phyloP scores from a whole-genome alignment of 2,329 filamentous ascomycete genomes.

The Colletotrichum sp. region DNA sequence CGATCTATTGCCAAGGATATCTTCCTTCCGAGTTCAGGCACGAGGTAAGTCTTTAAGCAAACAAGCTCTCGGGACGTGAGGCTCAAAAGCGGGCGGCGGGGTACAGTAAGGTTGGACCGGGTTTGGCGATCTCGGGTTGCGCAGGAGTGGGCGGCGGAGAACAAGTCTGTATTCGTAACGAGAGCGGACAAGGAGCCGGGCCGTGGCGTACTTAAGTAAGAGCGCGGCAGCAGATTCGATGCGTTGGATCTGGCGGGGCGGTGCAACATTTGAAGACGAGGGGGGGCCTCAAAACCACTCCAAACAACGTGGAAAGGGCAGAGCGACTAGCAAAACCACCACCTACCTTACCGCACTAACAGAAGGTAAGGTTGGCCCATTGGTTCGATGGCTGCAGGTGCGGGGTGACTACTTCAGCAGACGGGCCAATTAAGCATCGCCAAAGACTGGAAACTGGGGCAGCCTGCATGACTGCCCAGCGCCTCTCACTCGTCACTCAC shows the following conservation, averaged over 20 bases:
- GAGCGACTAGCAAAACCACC: not conserved
- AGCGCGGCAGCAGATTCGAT: not conserved
- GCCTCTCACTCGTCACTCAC: not conserved
- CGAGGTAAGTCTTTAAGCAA: not conserved
- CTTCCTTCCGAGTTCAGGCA: not conserved
- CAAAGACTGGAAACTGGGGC: not conserved
- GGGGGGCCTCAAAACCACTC: conserved; percentile 20
- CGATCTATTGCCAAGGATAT: not conserved
- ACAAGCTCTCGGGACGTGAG: not conserved
- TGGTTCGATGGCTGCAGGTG: conserved; percentile 7
- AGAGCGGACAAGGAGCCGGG: conserved; percentile 13
- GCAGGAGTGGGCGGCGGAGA: not conserved
- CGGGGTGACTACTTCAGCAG: not conserved
- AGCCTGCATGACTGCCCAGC: conserved; percentile 24
- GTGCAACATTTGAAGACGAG: not conserved
- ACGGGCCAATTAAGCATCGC: conserved; percentile 1
- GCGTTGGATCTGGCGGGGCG: conserved; percentile 10
- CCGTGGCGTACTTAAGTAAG: conserved; percentile 19
- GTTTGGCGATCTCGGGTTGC: not conserved
- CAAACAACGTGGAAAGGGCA: not conserved
- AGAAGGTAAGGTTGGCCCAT: not conserved
- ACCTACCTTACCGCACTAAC: not conserved
- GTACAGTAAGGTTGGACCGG: not conserved
- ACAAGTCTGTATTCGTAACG: not conserved
- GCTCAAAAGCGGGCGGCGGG: not conserved